Evolutionary conservation across 2,329 filamentous ascomycete species (phyloP).

Genomic region (Phyllachora maydis): DNA sequence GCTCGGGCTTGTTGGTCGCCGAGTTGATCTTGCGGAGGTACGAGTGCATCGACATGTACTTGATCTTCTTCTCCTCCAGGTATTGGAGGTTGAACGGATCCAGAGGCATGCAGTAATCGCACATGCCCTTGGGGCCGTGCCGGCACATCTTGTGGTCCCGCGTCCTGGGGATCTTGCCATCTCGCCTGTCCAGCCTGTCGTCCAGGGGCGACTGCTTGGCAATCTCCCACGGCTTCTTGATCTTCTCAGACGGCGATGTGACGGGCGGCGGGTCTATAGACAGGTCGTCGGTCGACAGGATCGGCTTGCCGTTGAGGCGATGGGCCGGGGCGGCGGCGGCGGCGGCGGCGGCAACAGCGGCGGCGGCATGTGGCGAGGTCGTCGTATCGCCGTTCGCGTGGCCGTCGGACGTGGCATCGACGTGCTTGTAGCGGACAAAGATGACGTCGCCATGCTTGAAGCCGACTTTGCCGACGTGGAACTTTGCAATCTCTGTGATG

Average conservation of each 20-base stretch:
- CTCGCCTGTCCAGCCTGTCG: conserved; percentile 63
- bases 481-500: conserved; percentile 33
- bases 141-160: conserved; percentile 76
- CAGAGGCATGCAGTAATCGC: conserved; percentile 93
- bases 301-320: conserved; percentile 58
- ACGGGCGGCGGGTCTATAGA: conserved; percentile 38
- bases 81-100: conserved; percentile 87
- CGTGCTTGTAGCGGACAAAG: conserved; percentile 61
- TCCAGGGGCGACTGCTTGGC: conserved; percentile 78
- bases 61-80: conserved; percentile 90
- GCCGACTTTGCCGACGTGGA: conserved; percentile 36
- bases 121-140: conserved; percentile 95
- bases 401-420: conserved; percentile 21
- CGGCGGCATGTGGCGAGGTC: conserved; percentile 16
- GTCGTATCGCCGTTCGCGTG: conserved; percentile 16
- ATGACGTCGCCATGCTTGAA: conserved; percentile 79
- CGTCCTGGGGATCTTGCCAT: conserved; percentile 71
- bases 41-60: conserved; percentile 91
- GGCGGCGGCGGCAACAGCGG: conserved; percentile 11
- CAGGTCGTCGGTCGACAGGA: conserved; percentile 46
- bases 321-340: conserved; percentile 27
- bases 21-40: conserved; percentile 90
- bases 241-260: conserved; percentile 35
- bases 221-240: conserved; percentile 84
- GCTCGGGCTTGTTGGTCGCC: conserved; percentile 87